Evolutionary conservation across 495 filamentous ascomycete genomes (phyloP).

Genomic region (Coniosporium apollinis): DNA sequence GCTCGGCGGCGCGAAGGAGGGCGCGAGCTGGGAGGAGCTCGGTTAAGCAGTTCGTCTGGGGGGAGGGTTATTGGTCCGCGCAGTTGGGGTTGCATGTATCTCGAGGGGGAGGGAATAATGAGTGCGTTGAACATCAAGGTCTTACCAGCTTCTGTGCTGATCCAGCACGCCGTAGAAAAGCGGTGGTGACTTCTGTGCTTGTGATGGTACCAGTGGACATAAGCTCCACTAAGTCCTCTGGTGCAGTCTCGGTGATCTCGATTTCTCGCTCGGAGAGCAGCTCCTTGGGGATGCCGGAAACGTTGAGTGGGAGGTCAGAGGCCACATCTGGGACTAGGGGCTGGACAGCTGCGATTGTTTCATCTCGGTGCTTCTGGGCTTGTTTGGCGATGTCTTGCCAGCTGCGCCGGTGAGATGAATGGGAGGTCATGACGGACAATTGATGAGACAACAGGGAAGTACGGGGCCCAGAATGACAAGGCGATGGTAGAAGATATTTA

Average conservation of each 20-base stretch:
- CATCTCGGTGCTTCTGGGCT: constrained; percentile 28
- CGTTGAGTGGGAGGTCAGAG: constrained; percentile 25
- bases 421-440: no score
- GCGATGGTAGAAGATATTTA: no score
- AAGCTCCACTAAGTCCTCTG: constrained; percentile 26
- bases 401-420: no score
- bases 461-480: no score
- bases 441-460: no score
- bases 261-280: constrained; percentile 32
- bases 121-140: not conserved
- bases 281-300: constrained; percentile 24
- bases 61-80: constrained; percentile 8
- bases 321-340: constrained; percentile 21
- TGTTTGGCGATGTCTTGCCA: constrained; percentile 33
- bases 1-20: constrained; percentile 17
- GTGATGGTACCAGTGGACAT: constrained; percentile 30
- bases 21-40: constrained; percentile 40
- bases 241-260: constrained; percentile 32
- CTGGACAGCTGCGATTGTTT: constrained; percentile 24
- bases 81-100: no score
- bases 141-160: constrained; percentile 39
- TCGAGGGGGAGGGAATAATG: not conserved
- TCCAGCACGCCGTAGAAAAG: constrained; percentile 42
- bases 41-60: constrained; percentile 41
- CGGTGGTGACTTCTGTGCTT: constrained; percentile 31